Evolutionary conservation across 768 basidiomycete genomes (phyloP).

Genomic region (Pholiota molesta): DNA sequence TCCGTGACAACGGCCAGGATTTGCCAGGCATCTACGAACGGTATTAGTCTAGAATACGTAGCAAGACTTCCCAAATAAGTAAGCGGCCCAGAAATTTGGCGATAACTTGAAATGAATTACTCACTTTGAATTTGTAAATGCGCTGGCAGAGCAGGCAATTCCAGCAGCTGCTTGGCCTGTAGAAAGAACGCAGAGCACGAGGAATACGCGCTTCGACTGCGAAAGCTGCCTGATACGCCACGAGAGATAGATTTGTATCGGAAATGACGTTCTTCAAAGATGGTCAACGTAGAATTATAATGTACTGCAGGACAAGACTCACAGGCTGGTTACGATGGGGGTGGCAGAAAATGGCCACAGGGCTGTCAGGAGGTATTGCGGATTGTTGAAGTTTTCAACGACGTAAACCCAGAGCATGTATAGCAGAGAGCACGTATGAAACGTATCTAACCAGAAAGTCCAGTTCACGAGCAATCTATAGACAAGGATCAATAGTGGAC

Average conservation of each 20-base stretch:
- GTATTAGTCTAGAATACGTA: constrained; percentile 26
- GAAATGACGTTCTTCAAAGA: constrained; percentile 29
- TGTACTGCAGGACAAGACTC: constrained; percentile 3
- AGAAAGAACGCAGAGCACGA: constrained; percentile 19
- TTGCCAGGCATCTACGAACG: constrained; percentile 33
- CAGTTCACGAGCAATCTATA: constrained; percentile 28
- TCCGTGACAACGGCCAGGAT: constrained; percentile 28
- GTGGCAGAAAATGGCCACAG: constrained; percentile 32
- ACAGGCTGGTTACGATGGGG: constrained; percentile 31
- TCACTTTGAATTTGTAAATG: constrained; percentile 25
- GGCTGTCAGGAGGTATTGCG: constrained; percentile 21
- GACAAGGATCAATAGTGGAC: not conserved
- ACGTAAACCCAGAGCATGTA: constrained; percentile 33
- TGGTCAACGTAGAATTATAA: not conserved
- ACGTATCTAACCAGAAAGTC: constrained; percentile 31
- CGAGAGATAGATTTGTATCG: constrained; percentile 33
- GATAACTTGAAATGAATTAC: not conserved
- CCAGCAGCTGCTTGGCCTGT: constrained; percentile 27
- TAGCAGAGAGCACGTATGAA: constrained; percentile 26
- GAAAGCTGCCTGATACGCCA: constrained; percentile 32
- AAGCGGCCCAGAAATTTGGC: not conserved
- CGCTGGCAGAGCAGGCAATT: constrained; percentile 25
- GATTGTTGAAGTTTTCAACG: constrained; percentile 26
- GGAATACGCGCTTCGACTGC: constrained; percentile 24
- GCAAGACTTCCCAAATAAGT: constrained; percentile 20